Evolutionary conservation across 139 green algal genomes (phyloP), one percentile per base, ranked within the genome.

Genomic region (Desmodesmus armatus): DNA sequence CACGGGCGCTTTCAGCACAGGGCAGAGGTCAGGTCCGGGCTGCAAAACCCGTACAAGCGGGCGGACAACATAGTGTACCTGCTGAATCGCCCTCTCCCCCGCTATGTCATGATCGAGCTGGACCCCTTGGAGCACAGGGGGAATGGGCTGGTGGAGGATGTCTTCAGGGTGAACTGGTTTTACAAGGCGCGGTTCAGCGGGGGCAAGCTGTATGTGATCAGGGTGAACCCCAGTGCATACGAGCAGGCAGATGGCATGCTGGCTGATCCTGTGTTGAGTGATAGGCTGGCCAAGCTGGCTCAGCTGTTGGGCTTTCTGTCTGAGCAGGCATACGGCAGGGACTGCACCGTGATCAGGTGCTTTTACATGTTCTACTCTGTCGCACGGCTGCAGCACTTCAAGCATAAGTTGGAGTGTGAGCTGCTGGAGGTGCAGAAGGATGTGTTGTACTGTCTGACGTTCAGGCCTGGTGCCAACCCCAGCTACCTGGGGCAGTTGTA

Each of bases 141-240:
- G 4, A 78, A 60, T 60, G 71, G 71, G 5, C 60, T 78, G 71
- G 35, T 78, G 37, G 71, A 78, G 35, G 71, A 78, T 78, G 35
- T 78, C 35, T 78, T 78, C 71, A 78, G 71, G 71, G 60, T 78
- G 7, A 78, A 78, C 37, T 78, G 71, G 71, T 78, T 78, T 41
- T 63, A 27, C 41, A 78, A 78, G 9, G 71, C 33, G 19, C 41
- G 71, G 71, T 78, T 78, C 27, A 21, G 60, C 35, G 71, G 43
- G 4, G 35, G 71, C 27, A 76, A 76, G 67, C 37, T 76, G 67
- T 76, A 76, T 76, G 67, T 76, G 15, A 15, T 76, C 25, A 21
- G 71, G 37, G 23, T 78, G 71, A 78, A 78, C 7, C 71, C 71
- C 43, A 78, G 71, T 37, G 19, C 27, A n/a, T 78, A 78, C 35